Base-by-base conservation (phyloP, 768 basidiomycete genomes). In the Tulasnella sp. region DNA sequence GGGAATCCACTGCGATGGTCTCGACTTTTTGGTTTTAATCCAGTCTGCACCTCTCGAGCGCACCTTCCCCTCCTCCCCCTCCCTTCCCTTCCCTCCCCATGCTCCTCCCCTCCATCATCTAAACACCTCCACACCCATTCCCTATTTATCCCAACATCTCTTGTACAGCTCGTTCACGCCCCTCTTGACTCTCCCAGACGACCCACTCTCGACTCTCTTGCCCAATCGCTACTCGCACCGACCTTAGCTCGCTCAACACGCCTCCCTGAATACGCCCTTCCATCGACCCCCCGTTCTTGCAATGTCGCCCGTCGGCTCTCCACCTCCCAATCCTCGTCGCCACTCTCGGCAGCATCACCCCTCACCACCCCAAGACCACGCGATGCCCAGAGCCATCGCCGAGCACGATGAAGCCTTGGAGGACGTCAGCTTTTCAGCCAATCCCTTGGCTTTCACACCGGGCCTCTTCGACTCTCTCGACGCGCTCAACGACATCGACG, bases 31-130 rank as follows among this genome's bases (percentile, higher is more conserved):
- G 50, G 50, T 50, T 50, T 64, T 64, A 64, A 64, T 64, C 60
- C 60, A 64, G 60, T 16, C 60, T n/a, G n/a, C 50, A 37, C 16
- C 50, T 6, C n/a, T 7, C 60, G 14, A 9, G 11, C 3, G 8
- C 60, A 64, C 60, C n/a, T 64, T 28, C 58, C 58, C 60, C 31
- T 34, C n/a, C 31, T n/a, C 60, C n/a, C 60, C 60, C n/a, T 64
- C 60, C 60, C 60, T 14, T 31, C 60, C 60, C n/a, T 34, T n/a
- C 60, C 31, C 60, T 28, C 60, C 60, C 60, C 60, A 64, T 64
- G 60, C 60, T 64, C 60, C 60, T 31, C 28, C 24, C 60, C 60
- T 0, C 60, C 60, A 64, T 3, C 60, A 3, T 16, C 60, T 64
- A 8, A 64, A 8, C 60, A 64, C 60, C n/a, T 64, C 60, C n/a